phyloP scores from a whole-genome alignment of 805 yeast species.

The Tetrapisispora iriomotensis region DNA sequence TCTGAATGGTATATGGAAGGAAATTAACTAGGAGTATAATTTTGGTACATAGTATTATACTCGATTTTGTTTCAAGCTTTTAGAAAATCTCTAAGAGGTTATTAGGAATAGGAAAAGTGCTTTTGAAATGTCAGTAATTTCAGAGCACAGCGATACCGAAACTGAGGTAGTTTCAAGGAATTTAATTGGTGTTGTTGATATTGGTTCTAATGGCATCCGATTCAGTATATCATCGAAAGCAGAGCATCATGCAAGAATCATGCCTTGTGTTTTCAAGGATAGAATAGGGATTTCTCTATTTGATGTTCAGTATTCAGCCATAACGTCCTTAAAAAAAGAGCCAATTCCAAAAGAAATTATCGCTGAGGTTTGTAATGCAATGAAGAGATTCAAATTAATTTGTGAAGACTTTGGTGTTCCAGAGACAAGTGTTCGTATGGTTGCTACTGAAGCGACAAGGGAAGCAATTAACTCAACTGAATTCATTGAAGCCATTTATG shows the following conservation, averaged over 20 bases:
- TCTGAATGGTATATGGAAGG: too few species aligned
- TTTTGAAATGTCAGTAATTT: constrained; percentile 18
- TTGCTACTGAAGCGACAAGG: constrained; percentile 68
- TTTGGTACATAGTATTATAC: too few species aligned
- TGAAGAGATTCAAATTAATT: constrained; percentile 57
- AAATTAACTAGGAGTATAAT: too few species aligned
- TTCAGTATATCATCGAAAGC: constrained; percentile 64
- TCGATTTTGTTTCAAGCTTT: too few species aligned
- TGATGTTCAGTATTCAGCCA: constrained; percentile 43
- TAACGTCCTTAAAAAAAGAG: constrained; percentile 30
- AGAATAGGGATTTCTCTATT: constrained; percentile 59
- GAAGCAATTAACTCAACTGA: constrained; percentile 56
- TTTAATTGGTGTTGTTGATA: constrained; percentile 58
- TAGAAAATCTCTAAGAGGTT: too few species aligned
- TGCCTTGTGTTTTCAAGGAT: constrained; percentile 73
- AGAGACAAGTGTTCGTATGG: constrained; percentile 48
- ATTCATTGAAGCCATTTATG: constrained; percentile 44
- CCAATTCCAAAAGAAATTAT: constrained; percentile 53
- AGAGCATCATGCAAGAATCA: constrained; percentile 58
- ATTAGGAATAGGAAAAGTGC: too few species aligned
- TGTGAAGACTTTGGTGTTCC: constrained; percentile 70
- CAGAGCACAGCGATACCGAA: constrained; percentile 29
- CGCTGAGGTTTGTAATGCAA: constrained; percentile 48
- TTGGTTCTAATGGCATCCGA: constrained; percentile 68
- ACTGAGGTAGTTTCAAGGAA: constrained; percentile 50